Evolutionary conservation across 1,139 yeast genomes (phyloP).

Genomic region (Entelexis sorbosivorans): DNA sequence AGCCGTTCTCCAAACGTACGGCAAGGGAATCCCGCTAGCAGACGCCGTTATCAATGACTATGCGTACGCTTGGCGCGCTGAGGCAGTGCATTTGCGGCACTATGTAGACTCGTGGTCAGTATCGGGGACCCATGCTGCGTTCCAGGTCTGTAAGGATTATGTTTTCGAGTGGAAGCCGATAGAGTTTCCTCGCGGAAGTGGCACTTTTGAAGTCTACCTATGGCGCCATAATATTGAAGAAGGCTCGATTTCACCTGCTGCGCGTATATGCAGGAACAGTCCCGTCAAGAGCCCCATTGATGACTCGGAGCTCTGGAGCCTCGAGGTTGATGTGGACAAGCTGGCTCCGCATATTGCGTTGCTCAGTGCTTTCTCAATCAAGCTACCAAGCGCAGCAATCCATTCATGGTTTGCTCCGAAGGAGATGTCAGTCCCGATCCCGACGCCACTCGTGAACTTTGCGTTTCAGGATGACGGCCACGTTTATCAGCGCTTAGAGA

Average conservation of each 20-base stretch:
- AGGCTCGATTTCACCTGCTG: constrained; percentile 20
- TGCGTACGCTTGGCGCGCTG: constrained; percentile 12
- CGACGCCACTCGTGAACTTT: constrained; percentile 17
- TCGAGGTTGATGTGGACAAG: constrained; percentile 25
- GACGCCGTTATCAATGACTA: constrained; percentile 24
- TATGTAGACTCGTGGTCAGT: constrained; percentile 14
- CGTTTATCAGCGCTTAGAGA: constrained; percentile 14
- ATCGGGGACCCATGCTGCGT: constrained; percentile 19
- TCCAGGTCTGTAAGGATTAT: constrained; percentile 16
- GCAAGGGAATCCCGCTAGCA: constrained; percentile 10
- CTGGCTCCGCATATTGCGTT: constrained; percentile 25
- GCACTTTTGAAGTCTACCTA: constrained; percentile 13
- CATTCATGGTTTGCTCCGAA: constrained; percentile 18
- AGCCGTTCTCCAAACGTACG: constrained; percentile 20
- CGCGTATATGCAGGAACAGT: constrained; percentile 19
- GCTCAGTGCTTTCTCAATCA: constrained; percentile 23
- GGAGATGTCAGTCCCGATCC: constrained; percentile 7
- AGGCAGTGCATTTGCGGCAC: constrained; percentile 9
- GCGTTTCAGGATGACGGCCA: constrained; percentile 22
- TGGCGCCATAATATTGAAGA: constrained; percentile 21
- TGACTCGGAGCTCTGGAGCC: constrained; percentile 20
- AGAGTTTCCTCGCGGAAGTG: constrained; percentile 4
- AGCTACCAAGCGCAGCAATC: constrained; percentile 3
- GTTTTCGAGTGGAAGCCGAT: constrained; percentile 19
- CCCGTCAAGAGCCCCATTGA: constrained; percentile 23